Evolutionary conservation across 805 yeast species (phyloP).

Genomic region (Hanseniaspora meyeri): DNA sequence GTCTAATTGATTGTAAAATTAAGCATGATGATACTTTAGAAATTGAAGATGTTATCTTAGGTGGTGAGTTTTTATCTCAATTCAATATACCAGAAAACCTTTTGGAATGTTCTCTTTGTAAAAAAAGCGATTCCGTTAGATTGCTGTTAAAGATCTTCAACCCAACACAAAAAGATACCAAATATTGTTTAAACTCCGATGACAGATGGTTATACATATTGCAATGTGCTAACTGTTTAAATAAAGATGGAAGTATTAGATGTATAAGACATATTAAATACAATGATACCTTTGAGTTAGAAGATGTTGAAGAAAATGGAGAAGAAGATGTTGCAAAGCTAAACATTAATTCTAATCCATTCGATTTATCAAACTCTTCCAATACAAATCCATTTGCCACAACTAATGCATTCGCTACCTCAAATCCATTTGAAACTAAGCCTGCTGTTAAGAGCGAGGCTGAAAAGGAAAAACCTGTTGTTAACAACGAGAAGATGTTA

Average conservation of each 20-base stretch:
- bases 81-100: conserved; percentile 35
- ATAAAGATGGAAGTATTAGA: conserved; percentile 56
- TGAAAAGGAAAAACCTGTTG: not conserved
- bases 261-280: conserved; percentile 66
- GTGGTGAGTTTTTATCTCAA: conserved; percentile 36
- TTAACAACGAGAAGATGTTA: not conserved
- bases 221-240: conserved; percentile 61
- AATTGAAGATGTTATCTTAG: conserved; percentile 63
- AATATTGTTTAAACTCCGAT: conserved; percentile 39
- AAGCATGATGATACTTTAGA: conserved; percentile 35
- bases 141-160: conserved; percentile 69
- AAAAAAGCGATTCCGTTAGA: conserved; percentile 37
- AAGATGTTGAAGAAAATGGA: conserved; percentile 31
- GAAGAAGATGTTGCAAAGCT: conserved; percentile 28
- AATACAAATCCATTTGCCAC: conserved; percentile 19
- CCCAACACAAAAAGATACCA: conserved; percentile 41
- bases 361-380: not conserved
- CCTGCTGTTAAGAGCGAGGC: not conserved
- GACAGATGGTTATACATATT: conserved; percentile 76
- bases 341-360: conserved; percentile 18
- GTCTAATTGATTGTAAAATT: conserved; percentile 53
- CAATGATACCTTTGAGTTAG: conserved; percentile 31
- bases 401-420: conserved; percentile 12
- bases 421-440: conserved; percentile 11
- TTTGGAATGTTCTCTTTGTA: conserved; percentile 57